Evolutionary conservation across 768 basidiomycete species (phyloP), one percentile per base, ranked within the genome.

Genomic region (Polyporus arcularius): DNA sequence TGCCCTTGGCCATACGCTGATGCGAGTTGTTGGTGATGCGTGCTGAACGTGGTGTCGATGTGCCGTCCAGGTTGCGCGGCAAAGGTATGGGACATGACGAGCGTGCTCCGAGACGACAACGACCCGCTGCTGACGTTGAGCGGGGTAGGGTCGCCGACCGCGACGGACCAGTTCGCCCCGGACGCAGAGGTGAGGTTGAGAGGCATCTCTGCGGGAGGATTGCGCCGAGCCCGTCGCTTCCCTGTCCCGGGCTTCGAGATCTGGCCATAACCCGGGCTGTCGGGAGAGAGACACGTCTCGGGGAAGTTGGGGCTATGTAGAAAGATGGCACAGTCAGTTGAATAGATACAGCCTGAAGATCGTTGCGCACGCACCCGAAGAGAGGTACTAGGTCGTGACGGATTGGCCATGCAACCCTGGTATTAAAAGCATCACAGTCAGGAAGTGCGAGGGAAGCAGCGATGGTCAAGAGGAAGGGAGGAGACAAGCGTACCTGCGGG

Each of bases 231-330:
- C 47, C 88, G 81, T 51, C 89, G 82, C 61, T 87, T 81, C n/a
- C 80, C 82, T 30, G 83, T 76, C 35, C 82, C 79, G 32, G 78
- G 70, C 56, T 65, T 70, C 16, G 93, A 84, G 49, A 94, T 87
- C 70, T 94, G 92, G 26, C 93, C 92, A 72, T 87, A 95, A 8
- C 93, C 92, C 38, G 91, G 84, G 64, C 92, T 90, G 72, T 92
- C 90, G 53, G 92, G 92, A 1, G 90, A 85, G 53, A 95, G 77
- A 71, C 92, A 95, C 31, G 89, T 90, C 55, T 80, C 84, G 7
- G 92, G 92, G 70, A 94, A 94, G 49, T 85, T 90, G 26, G 92
- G 92, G 0, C 92, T 93, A 70, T 21, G 61, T 63, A 35, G 35
- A 35, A 7, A 35, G 35, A 35, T 6, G 28, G 50, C 42, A 46